Percentiles rank a stretch among this genome's conserved stretches.
phyloP scores from a whole-genome alignment of 2,329 filamentous ascomycete genomes.

The Whalleya microplaca region DNA sequence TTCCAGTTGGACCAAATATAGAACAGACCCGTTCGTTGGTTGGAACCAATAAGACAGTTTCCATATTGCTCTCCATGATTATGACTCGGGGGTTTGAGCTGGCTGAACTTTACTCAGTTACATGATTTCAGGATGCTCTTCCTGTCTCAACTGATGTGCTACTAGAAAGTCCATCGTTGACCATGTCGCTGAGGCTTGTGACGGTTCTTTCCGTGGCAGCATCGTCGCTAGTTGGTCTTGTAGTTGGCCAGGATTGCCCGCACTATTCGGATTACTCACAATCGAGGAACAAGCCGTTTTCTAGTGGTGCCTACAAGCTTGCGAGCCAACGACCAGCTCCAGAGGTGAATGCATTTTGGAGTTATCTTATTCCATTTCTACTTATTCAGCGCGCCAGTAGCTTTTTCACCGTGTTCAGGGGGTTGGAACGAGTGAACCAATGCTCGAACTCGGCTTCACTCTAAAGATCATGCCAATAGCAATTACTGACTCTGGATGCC shows the following conservation, averaged over 20 bases:
- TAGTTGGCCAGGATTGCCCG: conserved; percentile 29
- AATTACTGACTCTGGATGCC: not conserved
- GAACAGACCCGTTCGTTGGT: not conserved
- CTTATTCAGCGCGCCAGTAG: not conserved
- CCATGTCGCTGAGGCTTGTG: not conserved
- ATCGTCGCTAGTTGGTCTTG: conserved; percentile 10
- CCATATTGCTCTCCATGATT: not conserved
- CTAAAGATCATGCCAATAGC: not conserved
- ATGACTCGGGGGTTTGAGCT: not conserved
- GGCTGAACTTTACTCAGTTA: not conserved
- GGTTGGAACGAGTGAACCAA: too few species aligned
- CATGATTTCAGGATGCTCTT: not conserved
- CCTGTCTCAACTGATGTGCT: not conserved
- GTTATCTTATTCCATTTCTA: not conserved
- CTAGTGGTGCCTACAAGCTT: conserved; percentile 37
- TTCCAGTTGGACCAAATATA: too few species aligned
- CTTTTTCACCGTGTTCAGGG: not conserved
- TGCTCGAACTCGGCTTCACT: too few species aligned
- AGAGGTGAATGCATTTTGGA: conserved; percentile 32
- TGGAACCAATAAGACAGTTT: not conserved
- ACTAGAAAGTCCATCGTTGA: not conserved
- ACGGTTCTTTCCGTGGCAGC: not conserved
- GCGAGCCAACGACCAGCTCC: conserved; percentile 57
- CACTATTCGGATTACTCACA: conserved; percentile 38
- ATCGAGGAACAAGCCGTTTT: conserved; percentile 35